These are phyloP conservation scores for Cydonia oblonga DNA, from an alignment of 331 rosid genomes.

Conservation along the genomic window DNA sequence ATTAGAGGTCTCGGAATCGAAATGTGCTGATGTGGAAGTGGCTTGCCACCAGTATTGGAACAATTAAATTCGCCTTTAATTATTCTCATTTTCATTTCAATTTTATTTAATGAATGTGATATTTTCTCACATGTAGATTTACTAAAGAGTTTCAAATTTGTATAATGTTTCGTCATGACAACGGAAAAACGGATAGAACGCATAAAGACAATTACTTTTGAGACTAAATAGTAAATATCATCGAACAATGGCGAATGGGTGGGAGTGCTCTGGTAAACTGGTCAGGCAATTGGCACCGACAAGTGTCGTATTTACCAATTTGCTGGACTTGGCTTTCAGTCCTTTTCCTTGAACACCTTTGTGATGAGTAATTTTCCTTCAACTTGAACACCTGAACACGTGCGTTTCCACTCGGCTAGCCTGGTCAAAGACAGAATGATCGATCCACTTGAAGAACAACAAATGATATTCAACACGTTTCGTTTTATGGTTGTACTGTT, in stretches of 20 bases:
- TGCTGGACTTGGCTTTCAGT: not conserved
- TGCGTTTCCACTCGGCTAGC: not conserved
- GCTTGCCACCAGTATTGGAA: no score
- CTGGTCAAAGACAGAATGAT: not conserved
- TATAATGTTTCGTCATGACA: no score
- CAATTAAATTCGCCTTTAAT: no score
- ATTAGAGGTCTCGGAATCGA: no score
- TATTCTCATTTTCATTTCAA: no score
- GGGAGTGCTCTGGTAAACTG: not conserved
- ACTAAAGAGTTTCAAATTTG: not conserved
- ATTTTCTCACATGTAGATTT: not conserved
- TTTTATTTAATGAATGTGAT: no score
- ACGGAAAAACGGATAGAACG: no score
- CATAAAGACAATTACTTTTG: no score
- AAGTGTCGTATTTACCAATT: not conserved
- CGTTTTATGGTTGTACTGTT: not conserved
- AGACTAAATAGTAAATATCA: no score
- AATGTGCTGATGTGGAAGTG: no score
- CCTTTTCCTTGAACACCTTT: not conserved
- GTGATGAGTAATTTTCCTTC: not conserved
- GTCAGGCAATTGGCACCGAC: not conserved
- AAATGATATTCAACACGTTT: not conserved
- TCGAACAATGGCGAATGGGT: no score
- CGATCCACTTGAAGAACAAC: not conserved
- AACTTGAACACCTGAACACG: not conserved